Base-by-base conservation (phyloP, 2,329 filamentous ascomycete species). In the Alternaria dauci region DNA sequence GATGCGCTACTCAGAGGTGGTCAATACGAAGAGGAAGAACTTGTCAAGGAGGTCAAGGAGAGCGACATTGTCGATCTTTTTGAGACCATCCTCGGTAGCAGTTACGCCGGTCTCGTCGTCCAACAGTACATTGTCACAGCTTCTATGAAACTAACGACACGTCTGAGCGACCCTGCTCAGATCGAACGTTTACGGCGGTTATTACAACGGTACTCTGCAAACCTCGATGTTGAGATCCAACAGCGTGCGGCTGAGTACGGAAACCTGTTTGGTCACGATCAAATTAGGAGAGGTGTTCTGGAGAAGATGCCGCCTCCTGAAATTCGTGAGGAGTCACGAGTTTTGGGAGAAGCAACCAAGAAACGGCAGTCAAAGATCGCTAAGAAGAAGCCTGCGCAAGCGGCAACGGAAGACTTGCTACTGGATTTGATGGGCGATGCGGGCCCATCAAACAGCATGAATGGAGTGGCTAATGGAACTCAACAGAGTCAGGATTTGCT, bases 301-400 rank as follows among this genome's bases (percentile, higher is more conserved):
- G 95, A 99, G 81, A 96, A 95, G 78, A 99, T 99, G 96, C 95
- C 95, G 8, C 88, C 95, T 2, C 95, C 95, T 8, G 94, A 98
- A 78, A 98, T 99, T 73, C 93, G 94, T 68, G 95, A 99, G 77
- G 93, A 96, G 77, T 94, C 95, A 55, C 87, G 94, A 61, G 94
- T 97, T 3, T 84, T 99, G 18, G 94, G 94, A 43, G 91, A 94
- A 72, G 89, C 93, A 1, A 84, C 88, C 39, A 76, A 79, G 61
- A 82, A 82, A 70, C 77, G 81, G 48, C 79, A 80, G 55, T 80
- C 87, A 50, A 85, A 88, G 60, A 76, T 86, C n/a, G 76, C 84
- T 52, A 88, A 93, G 59, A 88, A 93, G 59, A 87, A 87, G 72
- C 86, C 89, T 28, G 85, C 89, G 64, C 95, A 96, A 80, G 91